These are phyloP conservation scores for Populus tremula DNA, from an alignment of 345 rosid species.

Conservation along the genomic window DNA sequence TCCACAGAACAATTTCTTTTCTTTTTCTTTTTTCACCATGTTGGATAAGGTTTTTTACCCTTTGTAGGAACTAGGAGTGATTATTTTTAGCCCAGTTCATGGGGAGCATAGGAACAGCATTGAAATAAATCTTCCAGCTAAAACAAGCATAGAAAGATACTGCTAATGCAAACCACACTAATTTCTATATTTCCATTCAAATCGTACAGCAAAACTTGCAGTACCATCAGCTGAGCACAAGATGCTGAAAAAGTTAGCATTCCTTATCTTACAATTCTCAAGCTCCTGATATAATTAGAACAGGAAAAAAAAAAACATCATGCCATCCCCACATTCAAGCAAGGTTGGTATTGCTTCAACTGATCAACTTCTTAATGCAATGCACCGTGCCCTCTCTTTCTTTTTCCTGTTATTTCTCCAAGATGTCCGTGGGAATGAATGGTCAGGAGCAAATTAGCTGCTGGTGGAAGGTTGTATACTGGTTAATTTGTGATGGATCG, in stretches of 20 bases:
- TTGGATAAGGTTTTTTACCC: too few species aligned
- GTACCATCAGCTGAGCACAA: not conserved
- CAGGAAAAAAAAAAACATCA: conserved; percentile 2
- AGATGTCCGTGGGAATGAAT: conserved; percentile 17
- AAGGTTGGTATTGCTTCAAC: not conserved
- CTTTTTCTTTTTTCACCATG: not conserved
- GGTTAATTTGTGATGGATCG: conserved; percentile 13
- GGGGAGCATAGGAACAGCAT: not conserved
- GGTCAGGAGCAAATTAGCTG: conserved; percentile 20
- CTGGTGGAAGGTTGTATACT: not conserved
- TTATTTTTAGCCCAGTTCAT: not conserved
- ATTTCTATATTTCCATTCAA: conserved; percentile 20
- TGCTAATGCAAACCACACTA: not conserved
- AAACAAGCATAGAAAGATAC: not conserved
- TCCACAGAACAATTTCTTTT: too few species aligned
- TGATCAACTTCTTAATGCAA: not conserved
- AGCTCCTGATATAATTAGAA: conserved; percentile 10
- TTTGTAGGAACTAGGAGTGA: too few species aligned
- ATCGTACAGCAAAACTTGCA: conserved; percentile 17
- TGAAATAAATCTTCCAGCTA: not conserved
- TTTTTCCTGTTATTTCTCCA: conserved; percentile 15
- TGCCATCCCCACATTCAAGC: conserved; percentile 6
- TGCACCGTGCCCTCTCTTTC: not conserved
- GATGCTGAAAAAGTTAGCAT: conserved; percentile 8
- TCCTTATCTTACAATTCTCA: conserved; percentile 12